Evolutionary conservation across 179 eudicot species (phyloP).

Genomic region (Actinidia arguta): DNA sequence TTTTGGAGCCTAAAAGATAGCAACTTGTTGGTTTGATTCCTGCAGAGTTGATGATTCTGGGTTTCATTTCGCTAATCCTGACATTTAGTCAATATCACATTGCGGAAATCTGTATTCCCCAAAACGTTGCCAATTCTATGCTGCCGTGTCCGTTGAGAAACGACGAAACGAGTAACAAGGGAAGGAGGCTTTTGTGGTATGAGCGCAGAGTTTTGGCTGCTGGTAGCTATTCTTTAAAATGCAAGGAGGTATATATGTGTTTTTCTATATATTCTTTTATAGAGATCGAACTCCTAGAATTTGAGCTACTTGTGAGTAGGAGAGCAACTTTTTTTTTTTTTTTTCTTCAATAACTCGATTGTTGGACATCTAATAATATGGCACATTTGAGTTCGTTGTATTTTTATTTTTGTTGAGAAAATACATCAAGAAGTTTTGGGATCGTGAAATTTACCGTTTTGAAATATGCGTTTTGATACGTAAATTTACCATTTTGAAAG

Average conservation of each 20-base stretch:
- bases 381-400: too few relatives aligned
- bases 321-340: too few relatives aligned
- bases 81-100: conserved; percentile 84
- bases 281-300: too few relatives aligned
- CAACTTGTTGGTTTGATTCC: conserved; percentile 1
- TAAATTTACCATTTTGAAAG: too few relatives aligned
- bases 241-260: conserved; percentile 40
- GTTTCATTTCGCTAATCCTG: conserved; percentile 85
- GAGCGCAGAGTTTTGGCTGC: conserved; percentile 42
- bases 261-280: too few relatives aligned
- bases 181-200: conserved; percentile 52
- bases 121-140: conserved; percentile 55
- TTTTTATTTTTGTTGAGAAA: too few relatives aligned
- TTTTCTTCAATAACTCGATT: too few relatives aligned
- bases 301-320: too few relatives aligned
- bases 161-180: not conserved
- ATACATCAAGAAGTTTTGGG: too few relatives aligned
- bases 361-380: too few relatives aligned
- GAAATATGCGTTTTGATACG: too few relatives aligned
- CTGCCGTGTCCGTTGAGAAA: conserved; percentile 61
- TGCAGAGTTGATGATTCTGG: conserved; percentile 93
- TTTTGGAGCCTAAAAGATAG: not conserved
- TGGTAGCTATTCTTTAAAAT: conserved; percentile 17
- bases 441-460: too few relatives aligned
- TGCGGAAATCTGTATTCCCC: conserved; percentile 70